These are phyloP conservation scores for Lodderomyces metapsilosis DNA, from an alignment of 1,139 yeast species.

Conservation along the genomic window DNA sequence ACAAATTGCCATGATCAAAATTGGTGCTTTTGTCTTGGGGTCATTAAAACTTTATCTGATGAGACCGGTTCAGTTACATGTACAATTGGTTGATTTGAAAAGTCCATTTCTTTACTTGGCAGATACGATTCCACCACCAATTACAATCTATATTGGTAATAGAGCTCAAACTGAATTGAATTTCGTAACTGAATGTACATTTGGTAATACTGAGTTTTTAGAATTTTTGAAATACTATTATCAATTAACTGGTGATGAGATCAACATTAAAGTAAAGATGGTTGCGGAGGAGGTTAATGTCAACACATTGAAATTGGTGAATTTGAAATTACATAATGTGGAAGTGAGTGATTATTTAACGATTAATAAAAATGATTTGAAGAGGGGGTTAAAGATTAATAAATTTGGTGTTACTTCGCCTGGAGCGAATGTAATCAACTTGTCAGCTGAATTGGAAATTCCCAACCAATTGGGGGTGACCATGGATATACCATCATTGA, in stretches of 20 bases:
- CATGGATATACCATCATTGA: conserved; percentile 19
- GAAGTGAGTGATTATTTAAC: conserved; percentile 17
- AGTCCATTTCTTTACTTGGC: conserved; percentile 22
- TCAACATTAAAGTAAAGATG: conserved; percentile 22
- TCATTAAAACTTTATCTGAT: conserved; percentile 22
- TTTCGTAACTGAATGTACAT: conserved; percentile 22
- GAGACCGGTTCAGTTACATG: conserved; percentile 22
- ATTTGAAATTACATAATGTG: conserved; percentile 17
- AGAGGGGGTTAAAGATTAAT: conserved; percentile 16
- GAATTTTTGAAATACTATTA: conserved; percentile 20
- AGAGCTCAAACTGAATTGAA: conserved; percentile 25
- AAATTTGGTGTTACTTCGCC: conserved; percentile 9
- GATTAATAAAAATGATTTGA: conserved; percentile 16
- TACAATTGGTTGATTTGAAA: conserved; percentile 19
- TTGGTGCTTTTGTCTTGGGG: conserved; percentile 23
- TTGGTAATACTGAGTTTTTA: conserved; percentile 21
- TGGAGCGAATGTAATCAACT: conserved; percentile 4
- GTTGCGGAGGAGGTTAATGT: conserved; percentile 16
- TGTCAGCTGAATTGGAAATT: conserved; percentile 10
- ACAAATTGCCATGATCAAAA: conserved; percentile 20
- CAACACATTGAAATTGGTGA: conserved; percentile 18
- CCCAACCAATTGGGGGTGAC: conserved; percentile 20
- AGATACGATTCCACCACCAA: conserved; percentile 23
- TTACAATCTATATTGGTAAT: conserved; percentile 22
- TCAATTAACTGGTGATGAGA: conserved; percentile 14